Evolutionary conservation across 352 stramenopile species (phyloP).

Genomic region (Pythium utonaiense): DNA sequence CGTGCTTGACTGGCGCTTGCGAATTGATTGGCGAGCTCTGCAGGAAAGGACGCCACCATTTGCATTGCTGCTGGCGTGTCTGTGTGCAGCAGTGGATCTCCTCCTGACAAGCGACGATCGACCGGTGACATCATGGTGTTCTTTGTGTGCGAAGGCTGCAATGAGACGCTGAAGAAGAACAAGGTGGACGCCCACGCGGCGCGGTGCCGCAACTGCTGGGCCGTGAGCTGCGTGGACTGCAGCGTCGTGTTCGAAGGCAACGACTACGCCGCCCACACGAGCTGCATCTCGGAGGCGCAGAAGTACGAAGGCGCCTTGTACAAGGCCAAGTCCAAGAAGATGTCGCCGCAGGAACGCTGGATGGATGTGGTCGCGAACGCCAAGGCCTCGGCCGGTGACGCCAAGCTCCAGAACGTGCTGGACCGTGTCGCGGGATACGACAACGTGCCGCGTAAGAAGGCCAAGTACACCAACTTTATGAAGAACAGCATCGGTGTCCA

Average conservation of each 20-base stretch:
- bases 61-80: not conserved
- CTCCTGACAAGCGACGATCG: not conserved
- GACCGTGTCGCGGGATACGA: conserved; percentile 73
- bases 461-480: conserved; percentile 93
- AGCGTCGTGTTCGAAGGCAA: conserved; percentile 88
- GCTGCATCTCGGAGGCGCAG: conserved; percentile 92
- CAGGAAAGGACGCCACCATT: not conserved
- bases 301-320: conserved; percentile 93
- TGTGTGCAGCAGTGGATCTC: too few relatives aligned
- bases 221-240: conserved; percentile 93
- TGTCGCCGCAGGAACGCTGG: conserved; percentile 88
- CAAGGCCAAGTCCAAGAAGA: conserved; percentile 68
- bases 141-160: conserved; percentile 86
- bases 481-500: conserved; percentile 74
- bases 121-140: conserved; percentile 88
- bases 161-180: conserved; percentile 94
- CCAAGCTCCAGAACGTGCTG: conserved; percentile 63
- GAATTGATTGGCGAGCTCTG: conserved; percentile 3
- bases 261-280: conserved; percentile 87
- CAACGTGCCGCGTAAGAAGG: conserved; percentile 92
- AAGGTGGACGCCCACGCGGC: conserved; percentile 89
- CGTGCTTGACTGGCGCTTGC: not conserved
- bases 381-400: conserved; percentile 35
- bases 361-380: conserved; percentile 66
- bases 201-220: conserved; percentile 86